Conservation (phyloP, 192 early-diverging fungal genomes). For the Coemansia asiatica region DNA sequence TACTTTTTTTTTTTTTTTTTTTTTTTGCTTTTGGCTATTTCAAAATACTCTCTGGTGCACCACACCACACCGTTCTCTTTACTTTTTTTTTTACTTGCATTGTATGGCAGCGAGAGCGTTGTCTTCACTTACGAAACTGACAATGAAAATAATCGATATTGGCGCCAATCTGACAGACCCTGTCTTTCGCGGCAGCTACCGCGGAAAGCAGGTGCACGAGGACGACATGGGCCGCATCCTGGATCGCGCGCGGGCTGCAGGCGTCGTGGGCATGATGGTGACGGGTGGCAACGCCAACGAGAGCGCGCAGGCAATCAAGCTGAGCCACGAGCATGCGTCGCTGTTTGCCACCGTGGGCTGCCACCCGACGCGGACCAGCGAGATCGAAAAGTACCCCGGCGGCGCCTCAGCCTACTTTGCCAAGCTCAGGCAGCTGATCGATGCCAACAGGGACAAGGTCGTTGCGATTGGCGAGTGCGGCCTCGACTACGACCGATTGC, state of each 20-base stretch:
- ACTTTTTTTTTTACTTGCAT: not conserved
- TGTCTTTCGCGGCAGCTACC: slow-evolving; percentile 80
- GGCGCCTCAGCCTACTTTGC: slow-evolving; percentile 69
- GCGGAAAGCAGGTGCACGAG: slow-evolving; percentile 72
- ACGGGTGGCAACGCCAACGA: slow-evolving; percentile 71
- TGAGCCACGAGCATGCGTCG: slow-evolving; percentile 54
- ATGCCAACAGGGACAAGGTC: slow-evolving; percentile 56
- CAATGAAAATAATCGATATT: slow-evolving; percentile 68
- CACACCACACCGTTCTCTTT: no score
- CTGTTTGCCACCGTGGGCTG: slow-evolving; percentile 80
- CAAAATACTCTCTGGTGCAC: no score
- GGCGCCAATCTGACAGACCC: slow-evolving; percentile 87
- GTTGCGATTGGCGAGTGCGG: slow-evolving; percentile 97
- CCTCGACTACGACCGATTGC: slow-evolving; percentile 87
- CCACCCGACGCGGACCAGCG: slow-evolving; percentile 79
- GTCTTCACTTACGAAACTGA: not conserved
- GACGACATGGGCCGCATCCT: slow-evolving; percentile 71
- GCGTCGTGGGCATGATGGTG: slow-evolving; percentile 78
- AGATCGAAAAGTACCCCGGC: slow-evolving; percentile 60
- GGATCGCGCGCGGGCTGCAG: slow-evolving; percentile 62
- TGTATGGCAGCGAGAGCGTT: not conserved
- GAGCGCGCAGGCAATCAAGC: slow-evolving; percentile 60
- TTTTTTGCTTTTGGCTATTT: no score
- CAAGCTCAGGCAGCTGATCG: slow-evolving; percentile 48
- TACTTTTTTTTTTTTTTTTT: no score